Percentiles rank a stretch among this genome's conserved stretches.
Evolutionary conservation across 2,329 filamentous ascomycete species (phyloP).

Genomic region (Penicillium occitanis): DNA sequence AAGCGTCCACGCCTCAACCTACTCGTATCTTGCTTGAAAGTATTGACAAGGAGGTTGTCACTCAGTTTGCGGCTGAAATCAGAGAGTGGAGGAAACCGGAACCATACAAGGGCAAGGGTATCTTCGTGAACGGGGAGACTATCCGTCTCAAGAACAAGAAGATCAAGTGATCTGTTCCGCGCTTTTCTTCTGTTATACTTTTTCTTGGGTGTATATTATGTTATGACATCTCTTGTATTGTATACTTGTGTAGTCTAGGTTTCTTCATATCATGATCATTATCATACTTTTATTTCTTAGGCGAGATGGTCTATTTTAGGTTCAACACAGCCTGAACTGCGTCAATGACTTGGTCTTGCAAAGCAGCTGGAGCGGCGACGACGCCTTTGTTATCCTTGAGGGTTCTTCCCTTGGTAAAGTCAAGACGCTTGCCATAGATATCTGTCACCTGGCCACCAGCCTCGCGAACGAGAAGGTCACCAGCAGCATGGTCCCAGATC

Average conservation of each 20-base stretch:
- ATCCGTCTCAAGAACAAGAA: slow-evolving; percentile 99
- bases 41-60: slow-evolving; percentile 78
- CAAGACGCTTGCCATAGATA: slow-evolving; percentile 75
- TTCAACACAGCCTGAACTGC: slow-evolving; percentile 78
- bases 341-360: slow-evolving; percentile 73
- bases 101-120: slow-evolving; percentile 99
- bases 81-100: slow-evolving; percentile 86
- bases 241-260: slow-evolving; percentile 16
- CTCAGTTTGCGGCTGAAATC: slow-evolving; percentile 87
- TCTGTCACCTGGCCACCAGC: slow-evolving; percentile 92
- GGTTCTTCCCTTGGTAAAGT: slow-evolving; percentile 85
- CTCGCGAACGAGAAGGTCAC: slow-evolving; percentile 90
- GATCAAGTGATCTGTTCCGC: slow-evolving; percentile 66
- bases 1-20: slow-evolving; percentile 82
- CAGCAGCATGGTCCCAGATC: slow-evolving; percentile 98
- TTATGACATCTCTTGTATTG: slow-evolving; percentile 24
- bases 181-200: slow-evolving; percentile 17
- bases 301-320: slow-evolving; percentile 37
- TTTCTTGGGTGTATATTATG: slow-evolving; percentile 27
- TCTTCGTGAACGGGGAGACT: slow-evolving; percentile 96
- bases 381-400: slow-evolving; percentile 90
- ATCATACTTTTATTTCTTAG: not conserved
- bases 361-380: slow-evolving; percentile 75
- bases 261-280: slow-evolving; percentile 25
- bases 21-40: slow-evolving; percentile 91